These are phyloP conservation scores for Sporothrix curviconia DNA, from an alignment of 2,329 filamentous ascomycete genomes.

Conservation along the genomic window DNA sequence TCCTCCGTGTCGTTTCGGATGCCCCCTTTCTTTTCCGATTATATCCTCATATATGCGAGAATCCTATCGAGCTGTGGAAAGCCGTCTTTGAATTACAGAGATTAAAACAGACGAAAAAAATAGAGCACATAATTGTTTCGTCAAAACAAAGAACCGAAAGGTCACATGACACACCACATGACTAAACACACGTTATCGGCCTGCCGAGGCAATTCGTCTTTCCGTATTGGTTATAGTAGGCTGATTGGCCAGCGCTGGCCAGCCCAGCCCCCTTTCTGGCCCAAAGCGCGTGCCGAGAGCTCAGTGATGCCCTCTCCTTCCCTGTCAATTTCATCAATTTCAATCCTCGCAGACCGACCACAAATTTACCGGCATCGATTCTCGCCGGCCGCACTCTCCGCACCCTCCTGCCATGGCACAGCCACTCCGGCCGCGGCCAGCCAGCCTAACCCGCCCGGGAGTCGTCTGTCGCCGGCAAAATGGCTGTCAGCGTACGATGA, in stretches of 20 bases:
- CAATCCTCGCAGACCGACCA: neutral
- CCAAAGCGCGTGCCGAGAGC: too few relatives aligned
- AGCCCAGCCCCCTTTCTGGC: too few relatives aligned
- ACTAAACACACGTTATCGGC: neutral
- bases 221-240: neutral
- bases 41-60: too few relatives aligned
- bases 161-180: neutral
- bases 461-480: constrained; percentile 45
- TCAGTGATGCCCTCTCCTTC: too few relatives aligned
- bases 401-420: neutral
- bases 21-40: too few relatives aligned
- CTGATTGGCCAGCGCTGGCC: neutral
- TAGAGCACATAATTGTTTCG: too few relatives aligned
- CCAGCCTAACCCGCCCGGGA: neutral
- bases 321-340: too few relatives aligned
- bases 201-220: neutral
- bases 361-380: neutral
- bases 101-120: too few relatives aligned
- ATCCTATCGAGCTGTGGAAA: too few relatives aligned
- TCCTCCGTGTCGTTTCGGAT: too few relatives aligned
- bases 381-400: neutral
- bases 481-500: constrained; percentile 71
- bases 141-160: neutral
- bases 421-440: neutral
- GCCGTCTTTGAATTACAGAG: too few relatives aligned